Conservation (phyloP, 2,329 filamentous ascomycete species). For the Fusarium odoratissimum region DNA sequence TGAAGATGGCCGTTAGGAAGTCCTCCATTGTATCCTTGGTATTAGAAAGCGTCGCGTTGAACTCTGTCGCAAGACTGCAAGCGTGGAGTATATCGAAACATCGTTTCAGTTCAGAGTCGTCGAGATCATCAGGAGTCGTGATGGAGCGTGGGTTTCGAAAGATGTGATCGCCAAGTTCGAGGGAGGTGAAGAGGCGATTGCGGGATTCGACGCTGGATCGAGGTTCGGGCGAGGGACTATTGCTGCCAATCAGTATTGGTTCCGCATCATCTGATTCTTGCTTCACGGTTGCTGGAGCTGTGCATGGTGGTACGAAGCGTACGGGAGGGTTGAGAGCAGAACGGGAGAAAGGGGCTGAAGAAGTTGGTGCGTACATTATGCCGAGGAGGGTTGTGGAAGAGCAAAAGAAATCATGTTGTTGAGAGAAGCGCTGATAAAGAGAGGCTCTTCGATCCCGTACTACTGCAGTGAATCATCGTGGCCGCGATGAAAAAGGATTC, state of each 20-base stretch:
- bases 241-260: conserved; percentile 21
- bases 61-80: conserved; percentile 45
- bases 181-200: conserved; percentile 41
- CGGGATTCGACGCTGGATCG: conserved; percentile 33
- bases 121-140: conserved; percentile 42
- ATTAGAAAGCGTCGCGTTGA: conserved; percentile 31
- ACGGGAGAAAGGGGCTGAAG: background rate
- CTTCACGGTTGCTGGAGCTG: background rate
- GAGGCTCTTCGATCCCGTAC: accelerated
- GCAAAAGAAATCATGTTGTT: background rate
- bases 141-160: conserved; percentile 38
- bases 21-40: conserved; percentile 49
- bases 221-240: conserved; percentile 22
- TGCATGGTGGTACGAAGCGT: background rate
- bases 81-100: conserved; percentile 51
- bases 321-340: background rate
- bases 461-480: conserved; percentile 19
- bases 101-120: conserved; percentile 43
- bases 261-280: background rate
- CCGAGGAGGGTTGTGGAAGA: background rate
- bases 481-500: accelerated
- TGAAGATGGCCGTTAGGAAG: conserved; percentile 49
- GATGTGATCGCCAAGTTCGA: conserved; percentile 37
- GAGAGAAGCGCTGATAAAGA: accelerated
- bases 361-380: background rate